A percentile compares a stretch with the other conserved stretches of the same genome.
Conservation (phyloP, 176 grass and related monocot genomes). For the Raddia distichophylla region DNA sequence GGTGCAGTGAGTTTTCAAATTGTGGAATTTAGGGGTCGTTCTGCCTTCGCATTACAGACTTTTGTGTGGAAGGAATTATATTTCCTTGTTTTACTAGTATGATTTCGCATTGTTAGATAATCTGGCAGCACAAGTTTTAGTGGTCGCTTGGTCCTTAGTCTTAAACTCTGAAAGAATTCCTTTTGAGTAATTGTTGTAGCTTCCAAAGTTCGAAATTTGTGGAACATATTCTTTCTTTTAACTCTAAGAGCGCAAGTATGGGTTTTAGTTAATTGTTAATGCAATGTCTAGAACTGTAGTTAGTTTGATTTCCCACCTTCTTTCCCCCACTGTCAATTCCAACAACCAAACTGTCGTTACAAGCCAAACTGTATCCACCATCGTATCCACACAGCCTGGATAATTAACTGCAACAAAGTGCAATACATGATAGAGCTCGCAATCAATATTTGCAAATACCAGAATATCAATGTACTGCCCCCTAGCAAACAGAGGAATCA, state of each 20-base stretch:
- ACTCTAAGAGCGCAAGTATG: not conserved
- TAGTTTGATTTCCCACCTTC: not conserved
- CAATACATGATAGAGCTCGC: not conserved
- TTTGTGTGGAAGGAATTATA: not conserved
- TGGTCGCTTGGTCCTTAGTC: not conserved
- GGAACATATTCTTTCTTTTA: not conserved
- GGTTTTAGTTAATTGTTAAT: not conserved
- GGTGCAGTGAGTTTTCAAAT: not conserved
- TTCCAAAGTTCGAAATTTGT: not conserved
- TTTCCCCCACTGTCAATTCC: not conserved
- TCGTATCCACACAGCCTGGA: not conserved
- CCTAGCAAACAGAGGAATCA: not conserved
- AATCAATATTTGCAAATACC: not conserved
- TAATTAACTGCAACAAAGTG: not conserved
- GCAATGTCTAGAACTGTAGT: not conserved
- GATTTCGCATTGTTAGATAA: not conserved
- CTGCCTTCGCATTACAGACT: not conserved
- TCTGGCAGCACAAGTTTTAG: not conserved
- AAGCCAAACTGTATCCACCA: not conserved
- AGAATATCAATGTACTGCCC: not conserved
- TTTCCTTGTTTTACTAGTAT: not conserved
- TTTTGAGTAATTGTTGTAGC: not conserved
- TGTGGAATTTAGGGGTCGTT: slow-evolving; percentile 20
- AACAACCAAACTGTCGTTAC: not conserved
- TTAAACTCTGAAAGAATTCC: not conserved